phyloP scores from a whole-genome alignment of 768 basidiomycete genomes.

The Pleurotus citrinopileatus region DNA sequence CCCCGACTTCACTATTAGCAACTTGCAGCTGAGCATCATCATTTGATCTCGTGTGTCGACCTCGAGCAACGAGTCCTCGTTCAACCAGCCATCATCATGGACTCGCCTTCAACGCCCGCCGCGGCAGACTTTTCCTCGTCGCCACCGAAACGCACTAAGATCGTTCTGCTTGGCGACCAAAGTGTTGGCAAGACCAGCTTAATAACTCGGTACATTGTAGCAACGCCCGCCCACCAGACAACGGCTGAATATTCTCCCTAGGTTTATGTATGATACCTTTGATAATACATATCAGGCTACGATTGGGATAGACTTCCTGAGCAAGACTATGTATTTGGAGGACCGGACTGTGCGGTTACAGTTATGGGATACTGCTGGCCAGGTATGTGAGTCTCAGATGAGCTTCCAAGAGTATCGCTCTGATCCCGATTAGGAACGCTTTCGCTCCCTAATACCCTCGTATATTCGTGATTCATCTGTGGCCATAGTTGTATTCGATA shows the following conservation, averaged over 20 bases:
- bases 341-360: conserved; percentile 97
- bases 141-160: conserved; percentile 93
- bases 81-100: conserved; percentile 29
- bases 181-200: conserved; percentile 98
- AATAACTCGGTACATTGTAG: conserved; percentile 86
- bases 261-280: conserved; percentile 99
- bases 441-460: conserved; percentile 94
- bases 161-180: conserved; percentile 94
- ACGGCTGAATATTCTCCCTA: conserved; percentile 25
- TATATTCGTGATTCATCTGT: conserved; percentile 99
- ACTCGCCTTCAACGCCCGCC: conserved; percentile 60
- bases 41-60: not conserved
- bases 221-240: conserved; percentile 10
- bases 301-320: conserved; percentile 98
- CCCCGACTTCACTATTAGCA: not conserved
- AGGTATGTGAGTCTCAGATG: conserved; percentile 46
- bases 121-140: conserved; percentile 84
- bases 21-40: not conserved
- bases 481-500: conserved; percentile 98
- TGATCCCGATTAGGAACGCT: conserved; percentile 70
- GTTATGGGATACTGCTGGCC: conserved; percentile 98
- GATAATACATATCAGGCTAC: conserved; percentile 99
- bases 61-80: not conserved
- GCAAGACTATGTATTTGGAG: conserved; percentile 99
- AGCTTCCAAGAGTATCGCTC: not conserved